These are phyloP conservation scores for Colletotrichum sp. DNA, from an alignment of 2,329 filamentous ascomycete genomes.

Conservation along the genomic window DNA sequence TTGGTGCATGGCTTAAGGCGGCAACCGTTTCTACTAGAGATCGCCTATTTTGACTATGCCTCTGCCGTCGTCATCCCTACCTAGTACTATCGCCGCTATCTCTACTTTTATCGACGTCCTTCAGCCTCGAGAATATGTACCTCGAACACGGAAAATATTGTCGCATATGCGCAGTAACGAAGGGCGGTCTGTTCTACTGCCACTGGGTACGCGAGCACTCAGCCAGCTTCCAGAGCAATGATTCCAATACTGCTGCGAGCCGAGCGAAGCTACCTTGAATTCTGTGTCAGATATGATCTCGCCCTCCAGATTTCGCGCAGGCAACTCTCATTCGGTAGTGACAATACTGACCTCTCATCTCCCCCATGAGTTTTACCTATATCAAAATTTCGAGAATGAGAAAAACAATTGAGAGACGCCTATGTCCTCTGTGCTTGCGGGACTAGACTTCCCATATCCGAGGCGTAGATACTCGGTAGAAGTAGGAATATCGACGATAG, in stretches of 20 bases:
- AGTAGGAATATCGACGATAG: not conserved
- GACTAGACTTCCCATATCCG: not conserved
- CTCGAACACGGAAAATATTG: not conserved
- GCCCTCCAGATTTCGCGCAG: not conserved
- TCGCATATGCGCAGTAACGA: not conserved
- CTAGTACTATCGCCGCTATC: not conserved
- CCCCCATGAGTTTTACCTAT: not conserved
- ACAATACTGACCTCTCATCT: not conserved
- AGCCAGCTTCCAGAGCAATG: not conserved
- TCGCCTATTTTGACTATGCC: not conserved
- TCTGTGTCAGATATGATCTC: not conserved
- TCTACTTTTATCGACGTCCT: not conserved
- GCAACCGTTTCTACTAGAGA: not conserved
- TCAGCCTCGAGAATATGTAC: not conserved
- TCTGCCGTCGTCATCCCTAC: not conserved
- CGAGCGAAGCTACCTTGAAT: not conserved
- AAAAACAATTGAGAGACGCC: not conserved
- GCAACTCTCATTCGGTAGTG: not conserved
- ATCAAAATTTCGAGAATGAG: not conserved
- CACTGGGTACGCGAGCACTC: not conserved
- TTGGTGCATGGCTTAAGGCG: not conserved
- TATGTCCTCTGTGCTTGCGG: not conserved
- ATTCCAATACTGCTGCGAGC: not conserved
- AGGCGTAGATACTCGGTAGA: not conserved
- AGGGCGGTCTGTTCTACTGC: not conserved